Conservation (phyloP, 2,329 filamentous ascomycete species). For the Falciphora oryzae region DNA sequence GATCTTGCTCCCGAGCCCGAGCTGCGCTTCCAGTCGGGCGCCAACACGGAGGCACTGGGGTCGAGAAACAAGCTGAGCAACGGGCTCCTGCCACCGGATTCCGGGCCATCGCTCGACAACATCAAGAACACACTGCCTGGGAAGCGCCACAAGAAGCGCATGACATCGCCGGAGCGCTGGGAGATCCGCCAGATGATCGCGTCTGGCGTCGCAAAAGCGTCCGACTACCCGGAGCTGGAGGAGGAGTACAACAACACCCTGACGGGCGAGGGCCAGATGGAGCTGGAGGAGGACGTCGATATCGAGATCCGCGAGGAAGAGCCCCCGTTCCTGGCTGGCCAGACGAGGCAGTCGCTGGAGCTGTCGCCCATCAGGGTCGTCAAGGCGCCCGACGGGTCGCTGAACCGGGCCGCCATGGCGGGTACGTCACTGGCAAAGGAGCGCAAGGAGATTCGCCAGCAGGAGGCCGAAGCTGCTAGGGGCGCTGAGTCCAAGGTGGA, state of each 20-base stretch:
- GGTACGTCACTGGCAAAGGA: conserved; percentile 86
- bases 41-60: conserved; percentile 79
- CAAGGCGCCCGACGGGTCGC: conserved; percentile 95
- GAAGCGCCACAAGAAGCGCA: conserved; percentile 71
- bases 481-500: conserved; percentile 79
- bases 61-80: conserved; percentile 9
- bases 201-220: conserved; percentile 86
- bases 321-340: conserved; percentile 89
- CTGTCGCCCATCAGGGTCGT: conserved; percentile 93
- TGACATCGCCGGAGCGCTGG: conserved; percentile 97
- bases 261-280: conserved; percentile 78
- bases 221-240: conserved; percentile 90
- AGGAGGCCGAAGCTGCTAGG: conserved; percentile 75
- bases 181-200: conserved; percentile 96
- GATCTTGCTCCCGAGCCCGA: conserved; percentile 70
- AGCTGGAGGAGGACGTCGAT: conserved; percentile 93
- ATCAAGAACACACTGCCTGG: conserved; percentile 44
- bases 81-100: conserved; percentile 3
- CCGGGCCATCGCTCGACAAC: neutral
- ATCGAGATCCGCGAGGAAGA: conserved; percentile 97
- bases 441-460: conserved; percentile 78
- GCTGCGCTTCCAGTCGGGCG: conserved; percentile 70
- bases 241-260: conserved; percentile 89
- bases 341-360: conserved; percentile 94
- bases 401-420: conserved; percentile 94